Evolutionary conservation across 2,329 filamentous ascomycete genomes (phyloP).

Genomic region (Onygena corvina): DNA sequence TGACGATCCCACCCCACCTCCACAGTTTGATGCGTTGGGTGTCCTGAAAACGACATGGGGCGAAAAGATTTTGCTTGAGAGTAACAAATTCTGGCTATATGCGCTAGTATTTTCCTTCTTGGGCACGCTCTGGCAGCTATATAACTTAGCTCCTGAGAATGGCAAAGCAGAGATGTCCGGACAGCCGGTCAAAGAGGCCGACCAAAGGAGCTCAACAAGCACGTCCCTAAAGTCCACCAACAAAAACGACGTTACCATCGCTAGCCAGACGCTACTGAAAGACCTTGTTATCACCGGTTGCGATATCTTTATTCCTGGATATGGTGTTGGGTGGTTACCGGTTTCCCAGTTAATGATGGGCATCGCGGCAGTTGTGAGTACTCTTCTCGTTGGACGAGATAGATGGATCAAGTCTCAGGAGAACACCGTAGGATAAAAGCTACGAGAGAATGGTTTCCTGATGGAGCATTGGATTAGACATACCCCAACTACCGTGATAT

Average conservation of each 20-base stretch:
- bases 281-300: conserved; percentile 46
- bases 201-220: conserved; percentile 20
- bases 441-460: background rate
- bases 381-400: conserved; percentile 47
- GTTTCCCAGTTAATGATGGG: conserved; percentile 44
- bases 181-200: background rate
- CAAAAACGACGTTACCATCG: background rate
- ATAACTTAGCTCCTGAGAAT: conserved; percentile 12
- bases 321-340: conserved; percentile 49
- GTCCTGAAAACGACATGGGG: conserved; percentile 35
- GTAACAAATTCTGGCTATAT: conserved; percentile 59
- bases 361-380: conserved; percentile 49
- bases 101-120: conserved; percentile 44
- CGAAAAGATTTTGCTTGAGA: conserved; percentile 43
- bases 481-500: too few relatives aligned
- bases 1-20: conserved; percentile 11
- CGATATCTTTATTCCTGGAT: conserved; percentile 52
- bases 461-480: background rate
- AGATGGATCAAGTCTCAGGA: conserved; percentile 41
- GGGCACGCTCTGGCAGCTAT: conserved; percentile 19
- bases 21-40: conserved; percentile 42
- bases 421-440: background rate
- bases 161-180: background rate
- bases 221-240: conserved; percentile 3
- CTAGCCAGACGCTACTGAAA: conserved; percentile 28